A percentile compares a stretch with the other conserved stretches of the same genome.
Conservation (phyloP, 164 flowering plant genomes). For the Vitis labrusca region DNA sequence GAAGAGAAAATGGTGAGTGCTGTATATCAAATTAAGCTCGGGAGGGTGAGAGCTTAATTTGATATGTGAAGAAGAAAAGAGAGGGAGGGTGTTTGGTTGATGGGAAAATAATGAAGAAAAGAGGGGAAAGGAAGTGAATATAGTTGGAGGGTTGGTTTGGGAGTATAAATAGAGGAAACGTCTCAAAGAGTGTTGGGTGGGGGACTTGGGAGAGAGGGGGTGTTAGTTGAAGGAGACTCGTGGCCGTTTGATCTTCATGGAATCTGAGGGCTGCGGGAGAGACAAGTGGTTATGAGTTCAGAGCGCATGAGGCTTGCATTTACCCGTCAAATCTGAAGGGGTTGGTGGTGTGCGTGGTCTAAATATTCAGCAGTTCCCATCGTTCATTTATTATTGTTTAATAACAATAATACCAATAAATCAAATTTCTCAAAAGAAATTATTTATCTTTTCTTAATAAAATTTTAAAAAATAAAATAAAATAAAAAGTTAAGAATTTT, state of each 20-base stretch:
- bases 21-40: no score
- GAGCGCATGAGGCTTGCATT: slow-evolving; percentile 2
- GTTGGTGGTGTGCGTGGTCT: slow-evolving; percentile 12
- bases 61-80: no score
- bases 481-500: no score
- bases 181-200: slow-evolving; percentile 16
- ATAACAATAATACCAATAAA: no score
- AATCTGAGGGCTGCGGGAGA: slow-evolving; percentile 2
- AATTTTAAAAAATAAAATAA: no score
- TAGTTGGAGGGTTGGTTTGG: background rate
- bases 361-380: background rate
- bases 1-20: no score
- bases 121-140: background rate
- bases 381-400: background rate
- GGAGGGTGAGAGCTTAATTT: no score
- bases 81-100: background rate
- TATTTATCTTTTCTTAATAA: no score
- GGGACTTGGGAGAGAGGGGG: slow-evolving; percentile 2
- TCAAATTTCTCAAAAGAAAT: no score
- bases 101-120: background rate
- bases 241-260: slow-evolving; percentile 17
- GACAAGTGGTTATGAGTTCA: slow-evolving; percentile 16
- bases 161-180: slow-evolving; percentile 21
- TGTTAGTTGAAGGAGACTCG: slow-evolving; percentile 26
- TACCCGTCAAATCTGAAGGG: slow-evolving; percentile 7